Evolutionary conservation across 2,329 filamentous ascomycete species (phyloP).

Genomic region (Fonsecaea erecta): DNA sequence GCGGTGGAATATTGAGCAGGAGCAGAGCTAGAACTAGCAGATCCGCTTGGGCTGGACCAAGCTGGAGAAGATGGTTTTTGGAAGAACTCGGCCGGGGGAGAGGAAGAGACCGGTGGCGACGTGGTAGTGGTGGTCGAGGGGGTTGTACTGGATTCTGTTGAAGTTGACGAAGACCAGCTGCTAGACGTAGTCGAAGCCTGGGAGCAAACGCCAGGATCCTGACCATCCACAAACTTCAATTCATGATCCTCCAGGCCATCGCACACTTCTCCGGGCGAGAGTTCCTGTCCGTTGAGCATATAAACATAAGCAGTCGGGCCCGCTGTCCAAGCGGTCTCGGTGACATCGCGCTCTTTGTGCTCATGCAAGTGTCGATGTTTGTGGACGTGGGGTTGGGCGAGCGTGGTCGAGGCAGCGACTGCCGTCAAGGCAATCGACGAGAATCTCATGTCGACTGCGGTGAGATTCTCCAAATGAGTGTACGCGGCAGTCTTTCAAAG

Average conservation of each 20-base stretch:
- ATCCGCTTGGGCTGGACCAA: constrained; percentile 28
- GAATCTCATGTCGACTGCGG: constrained; percentile 31
- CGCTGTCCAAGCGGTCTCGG: constrained; percentile 56
- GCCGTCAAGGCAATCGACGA: constrained; percentile 39
- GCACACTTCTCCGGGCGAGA: constrained; percentile 69
- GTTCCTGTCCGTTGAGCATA: constrained; percentile 66
- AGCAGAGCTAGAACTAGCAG: constrained; percentile 39
- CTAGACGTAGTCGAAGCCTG: constrained; percentile 45
- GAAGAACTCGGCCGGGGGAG: constrained; percentile 54
- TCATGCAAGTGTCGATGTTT: constrained; percentile 49
- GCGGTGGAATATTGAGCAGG: constrained; percentile 36
- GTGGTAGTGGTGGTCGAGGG: constrained; percentile 43
- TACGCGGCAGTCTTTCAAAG: constrained; percentile 33
- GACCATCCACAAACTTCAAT: constrained; percentile 66
- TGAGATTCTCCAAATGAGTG: constrained; percentile 10
- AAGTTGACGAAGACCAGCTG: constrained; percentile 32
- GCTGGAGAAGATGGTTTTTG: constrained; percentile 48
- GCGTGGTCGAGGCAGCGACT: constrained; percentile 50
- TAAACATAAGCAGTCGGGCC: constrained; percentile 71
- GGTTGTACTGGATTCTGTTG: constrained; percentile 33
- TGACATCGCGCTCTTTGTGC: constrained; percentile 47
- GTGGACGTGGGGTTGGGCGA: constrained; percentile 49
- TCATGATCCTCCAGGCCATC: constrained; percentile 72
- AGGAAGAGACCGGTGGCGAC: constrained; percentile 38
- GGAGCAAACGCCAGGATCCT: constrained; percentile 61